A percentile compares a stretch with the other conserved stretches of the same genome.
These are phyloP conservation scores for Globisporangium iwayamae DNA, from an alignment of 352 stramenopile species.

Conservation along the genomic window DNA sequence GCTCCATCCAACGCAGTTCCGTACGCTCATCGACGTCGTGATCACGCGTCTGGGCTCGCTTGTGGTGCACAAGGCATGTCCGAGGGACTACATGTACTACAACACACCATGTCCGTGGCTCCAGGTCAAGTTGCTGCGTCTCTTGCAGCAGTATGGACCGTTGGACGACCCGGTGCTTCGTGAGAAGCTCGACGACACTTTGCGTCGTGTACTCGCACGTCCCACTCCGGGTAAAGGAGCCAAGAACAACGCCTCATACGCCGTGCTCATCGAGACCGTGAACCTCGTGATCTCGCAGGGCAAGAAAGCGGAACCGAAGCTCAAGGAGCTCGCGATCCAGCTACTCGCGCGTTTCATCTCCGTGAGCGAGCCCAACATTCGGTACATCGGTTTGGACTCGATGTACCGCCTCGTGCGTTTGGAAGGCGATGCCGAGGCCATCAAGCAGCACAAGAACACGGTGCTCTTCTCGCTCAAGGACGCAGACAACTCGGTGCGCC, in stretches of 20 bases:
- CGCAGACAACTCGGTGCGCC: conserved; percentile 94
- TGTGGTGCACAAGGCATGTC: conserved; percentile 92
- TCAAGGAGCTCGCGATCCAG: conserved; percentile 90
- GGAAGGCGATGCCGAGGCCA: conserved; percentile 71
- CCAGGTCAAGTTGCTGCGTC: conserved; percentile 91
- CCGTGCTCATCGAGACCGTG: conserved; percentile 96
- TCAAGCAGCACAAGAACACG: conserved; percentile 95
- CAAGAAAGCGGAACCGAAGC: conserved; percentile 77
- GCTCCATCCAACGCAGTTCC: conserved; percentile 88
- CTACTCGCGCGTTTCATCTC: conserved; percentile 96
- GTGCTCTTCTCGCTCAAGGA: conserved; percentile 97
- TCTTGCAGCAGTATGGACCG: conserved; percentile 91
- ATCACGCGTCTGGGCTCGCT: conserved; percentile 91
- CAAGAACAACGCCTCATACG: conserved; percentile 97
- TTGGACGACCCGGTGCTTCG: conserved; percentile 48
- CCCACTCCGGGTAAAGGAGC: conserved; percentile 72
- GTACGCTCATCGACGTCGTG: conserved; percentile 90
- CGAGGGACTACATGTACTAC: conserved; percentile 97
- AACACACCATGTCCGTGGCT: conserved; percentile 95
- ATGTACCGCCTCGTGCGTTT: conserved; percentile 95
- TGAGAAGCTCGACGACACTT: conserved; percentile 85
- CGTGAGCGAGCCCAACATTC: conserved; percentile 97
- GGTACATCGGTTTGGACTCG: conserved; percentile 95
- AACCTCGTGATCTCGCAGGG: conserved; percentile 96
- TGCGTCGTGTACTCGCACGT: conserved; percentile 91